Conservation (phyloP, 495 filamentous ascomycete species). For the Penicillium silybi region DNA sequence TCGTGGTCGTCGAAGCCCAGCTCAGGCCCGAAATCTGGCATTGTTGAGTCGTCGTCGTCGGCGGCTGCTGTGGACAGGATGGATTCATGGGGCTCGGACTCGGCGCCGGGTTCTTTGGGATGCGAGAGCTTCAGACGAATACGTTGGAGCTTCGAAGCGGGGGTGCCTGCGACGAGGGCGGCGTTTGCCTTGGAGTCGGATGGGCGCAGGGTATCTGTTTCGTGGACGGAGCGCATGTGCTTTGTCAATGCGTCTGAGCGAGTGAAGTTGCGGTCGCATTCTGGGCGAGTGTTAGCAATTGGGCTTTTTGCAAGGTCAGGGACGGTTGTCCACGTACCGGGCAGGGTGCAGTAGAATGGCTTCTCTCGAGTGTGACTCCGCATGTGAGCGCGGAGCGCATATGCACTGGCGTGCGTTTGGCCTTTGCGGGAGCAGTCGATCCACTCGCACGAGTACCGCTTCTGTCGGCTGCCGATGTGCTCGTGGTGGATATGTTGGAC, state of each 20-base stretch:
- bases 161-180: conserved; percentile 32
- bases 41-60: conserved; percentile 47
- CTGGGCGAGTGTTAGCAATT: conserved; percentile 38
- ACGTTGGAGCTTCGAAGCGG: conserved; percentile 55
- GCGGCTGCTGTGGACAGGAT: conserved; percentile 40
- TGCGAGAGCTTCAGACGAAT: conserved; percentile 63
- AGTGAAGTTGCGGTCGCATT: conserved; percentile 97
- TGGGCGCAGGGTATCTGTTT: conserved; percentile 86
- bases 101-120: conserved; percentile 38
- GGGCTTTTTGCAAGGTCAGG: neutral
- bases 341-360: conserved; percentile 92
- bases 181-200: conserved; percentile 78
- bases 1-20: conserved; percentile 67
- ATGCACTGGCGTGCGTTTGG: conserved; percentile 86
- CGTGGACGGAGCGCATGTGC: conserved; percentile 98
- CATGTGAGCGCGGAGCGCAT: conserved; percentile 96
- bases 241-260: conserved; percentile 95
- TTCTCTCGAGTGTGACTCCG: conserved; percentile 96
- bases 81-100: conserved; percentile 50
- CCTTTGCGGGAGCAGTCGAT: conserved; percentile 81
- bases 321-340: conserved; percentile 54
- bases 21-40: conserved; percentile 36
- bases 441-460: conserved; percentile 95
- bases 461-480: conserved; percentile 79
- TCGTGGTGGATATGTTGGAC: conserved; percentile 92